Base-by-base conservation (phyloP, 2,329 filamentous ascomycete species). In the Parafenestella ontariensis region DNA sequence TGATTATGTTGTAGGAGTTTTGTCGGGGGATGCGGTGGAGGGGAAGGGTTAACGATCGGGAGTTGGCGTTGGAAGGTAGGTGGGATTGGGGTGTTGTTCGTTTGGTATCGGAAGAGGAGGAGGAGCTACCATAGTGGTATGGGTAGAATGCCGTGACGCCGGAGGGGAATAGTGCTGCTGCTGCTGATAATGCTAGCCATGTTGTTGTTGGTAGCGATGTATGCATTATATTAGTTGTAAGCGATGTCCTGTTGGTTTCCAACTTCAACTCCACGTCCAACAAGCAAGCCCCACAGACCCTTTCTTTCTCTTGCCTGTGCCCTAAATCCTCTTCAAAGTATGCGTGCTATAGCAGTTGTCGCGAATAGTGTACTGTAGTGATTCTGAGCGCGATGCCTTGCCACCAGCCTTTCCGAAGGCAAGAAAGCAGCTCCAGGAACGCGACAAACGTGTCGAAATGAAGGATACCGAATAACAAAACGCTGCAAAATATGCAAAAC, bases 1-100 rank as follows among this genome's bases (percentile, higher is more conserved):
- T 63, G 45, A 73, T 52, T 10, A 84, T 79, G 7, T 75, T 71
- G 68, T 82, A 85, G 2, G 69, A 63, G 64, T 85, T 83, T 53
- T 80, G 75, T 39, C 83, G 80, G 48, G 74, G 64, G 7, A 66
- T 58, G 31, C 65, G 68, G 46, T 64, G 69, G 18, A 77, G 44
- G 7, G 70, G 69, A 3, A 76, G 63, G 8, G 69, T 69, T 20
- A 67, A 37, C 3, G 61, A 53, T 17, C 39, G 45, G 3, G 56
- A 46, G 33, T 26, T 26, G 28, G 51, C 10, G 15, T 29, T 50
- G 8, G 47, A 26, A n/a, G 29, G 26, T 46, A 1, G 56, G 46
- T n/a, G n/a, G 36, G 43, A 42, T 3, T 21, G 20, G 9, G 29
- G 50, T 3, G 51, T 28, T 20, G 42, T 58, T 49, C 64, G 54